A percentile compares a stretch with the other conserved stretches of the same genome.
phyloP scores from a whole-genome alignment of 352 stramenopile species.

The Globisporangium okanoganense region DNA sequence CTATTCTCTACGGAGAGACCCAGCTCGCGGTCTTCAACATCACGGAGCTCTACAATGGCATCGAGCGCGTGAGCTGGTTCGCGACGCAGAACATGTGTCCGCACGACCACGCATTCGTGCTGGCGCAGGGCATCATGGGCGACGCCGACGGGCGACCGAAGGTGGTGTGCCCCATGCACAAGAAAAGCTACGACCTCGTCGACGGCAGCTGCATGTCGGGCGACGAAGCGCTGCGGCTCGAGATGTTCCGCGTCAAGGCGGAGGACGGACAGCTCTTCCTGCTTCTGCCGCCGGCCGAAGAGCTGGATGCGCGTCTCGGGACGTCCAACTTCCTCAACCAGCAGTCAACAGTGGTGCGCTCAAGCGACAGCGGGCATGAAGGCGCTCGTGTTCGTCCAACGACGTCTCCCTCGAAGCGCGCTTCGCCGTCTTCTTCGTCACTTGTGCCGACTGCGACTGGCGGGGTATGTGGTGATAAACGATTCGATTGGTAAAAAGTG shows the following conservation, averaged over 20 bases:
- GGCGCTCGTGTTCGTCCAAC: not conserved
- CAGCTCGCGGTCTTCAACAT: conserved; percentile 92
- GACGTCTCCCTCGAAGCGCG: not conserved
- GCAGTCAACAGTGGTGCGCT: too few relatives aligned
- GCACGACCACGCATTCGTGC: conserved; percentile 90
- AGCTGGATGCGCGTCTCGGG: conserved; percentile 84
- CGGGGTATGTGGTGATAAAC: not conserved
- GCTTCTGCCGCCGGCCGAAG: conserved; percentile 62
- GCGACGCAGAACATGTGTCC: conserved; percentile 94
- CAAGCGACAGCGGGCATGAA: not conserved
- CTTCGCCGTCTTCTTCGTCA: not conserved
- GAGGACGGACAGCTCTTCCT: conserved; percentile 66
- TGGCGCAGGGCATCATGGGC: conserved; percentile 89
- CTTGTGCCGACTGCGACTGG: not conserved
- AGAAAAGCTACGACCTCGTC: conserved; percentile 86
- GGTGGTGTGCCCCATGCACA: conserved; percentile 91
- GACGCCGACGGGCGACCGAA: conserved; percentile 75
- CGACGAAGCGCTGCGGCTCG: conserved; percentile 66
- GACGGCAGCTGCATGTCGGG: conserved; percentile 66
- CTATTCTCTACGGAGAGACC: conserved; percentile 87
- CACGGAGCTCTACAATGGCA: conserved; percentile 44
- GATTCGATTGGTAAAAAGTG: not conserved
- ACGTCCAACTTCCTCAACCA: conserved; percentile 53
- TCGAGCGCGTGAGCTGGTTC: conserved; percentile 80
- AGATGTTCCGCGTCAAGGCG: conserved; percentile 85